phyloP scores from a whole-genome alignment of 805 yeast genomes.

The Cyberlindnera veronae region DNA sequence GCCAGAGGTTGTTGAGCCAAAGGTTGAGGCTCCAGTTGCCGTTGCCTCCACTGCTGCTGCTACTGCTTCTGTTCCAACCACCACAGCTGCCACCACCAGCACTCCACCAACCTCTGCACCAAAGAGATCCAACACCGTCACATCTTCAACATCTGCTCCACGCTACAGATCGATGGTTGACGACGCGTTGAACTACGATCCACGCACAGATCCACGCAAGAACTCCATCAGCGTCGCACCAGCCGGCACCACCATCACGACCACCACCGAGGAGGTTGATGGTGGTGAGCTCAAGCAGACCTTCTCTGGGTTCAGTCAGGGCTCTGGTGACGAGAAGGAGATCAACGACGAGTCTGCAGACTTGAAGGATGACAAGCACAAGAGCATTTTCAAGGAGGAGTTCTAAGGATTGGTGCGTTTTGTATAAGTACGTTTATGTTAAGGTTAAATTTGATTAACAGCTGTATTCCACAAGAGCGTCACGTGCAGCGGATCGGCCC shows the following conservation, averaged over 20 bases:
- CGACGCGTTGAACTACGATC: constrained; percentile 19
- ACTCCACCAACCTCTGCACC: neutral
- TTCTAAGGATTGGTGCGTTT: constrained; percentile 10
- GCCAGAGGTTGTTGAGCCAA: constrained; percentile 3
- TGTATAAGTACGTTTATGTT: neutral
- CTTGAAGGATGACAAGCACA: constrained; percentile 19
- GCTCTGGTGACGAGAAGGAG: constrained; percentile 33
- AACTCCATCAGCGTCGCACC: constrained; percentile 3
- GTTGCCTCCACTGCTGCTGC: constrained; percentile 5
- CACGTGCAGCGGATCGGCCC: no score
- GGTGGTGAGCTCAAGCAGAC: constrained; percentile 31
- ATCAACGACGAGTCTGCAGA: constrained; percentile 17
- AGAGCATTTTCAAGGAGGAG: constrained; percentile 29
- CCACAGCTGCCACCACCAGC: constrained; percentile 2
- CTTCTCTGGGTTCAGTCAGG: constrained; percentile 45
- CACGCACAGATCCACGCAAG: constrained; percentile 13
- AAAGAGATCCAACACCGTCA: constrained; percentile 1
- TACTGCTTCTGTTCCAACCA: constrained; percentile 2
- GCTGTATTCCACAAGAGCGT: no score
- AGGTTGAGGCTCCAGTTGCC: neutral
- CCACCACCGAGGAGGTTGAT: constrained; percentile 9
- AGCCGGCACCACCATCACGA: neutral
- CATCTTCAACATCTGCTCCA: constrained; percentile 4
- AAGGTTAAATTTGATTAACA: no score
- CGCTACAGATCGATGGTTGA: constrained; percentile 23